Evolutionary conservation across 306 rosid species (phyloP).

Genomic region (Acacia confusa): DNA sequence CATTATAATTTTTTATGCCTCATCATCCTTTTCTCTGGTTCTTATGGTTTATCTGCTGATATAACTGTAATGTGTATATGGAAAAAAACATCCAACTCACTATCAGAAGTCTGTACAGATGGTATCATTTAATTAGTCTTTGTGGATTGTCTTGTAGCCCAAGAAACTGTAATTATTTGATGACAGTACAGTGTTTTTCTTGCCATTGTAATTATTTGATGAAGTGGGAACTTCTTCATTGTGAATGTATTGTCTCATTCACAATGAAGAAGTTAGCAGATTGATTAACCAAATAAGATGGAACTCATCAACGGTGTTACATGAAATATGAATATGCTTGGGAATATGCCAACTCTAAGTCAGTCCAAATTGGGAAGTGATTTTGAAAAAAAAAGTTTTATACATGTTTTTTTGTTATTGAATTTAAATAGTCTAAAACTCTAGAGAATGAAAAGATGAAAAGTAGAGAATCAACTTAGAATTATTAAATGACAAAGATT

Average conservation of each 20-base stretch:
- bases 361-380: neutral
- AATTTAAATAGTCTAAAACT: too few species aligned
- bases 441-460: too few species aligned
- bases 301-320: constrained; percentile 1
- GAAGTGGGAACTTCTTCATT: neutral
- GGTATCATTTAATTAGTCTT: constrained; percentile 1
- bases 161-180: neutral
- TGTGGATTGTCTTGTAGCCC: constrained; percentile 28
- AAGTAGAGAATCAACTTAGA: too few species aligned
- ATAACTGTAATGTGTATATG: constrained; percentile 25
- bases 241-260: neutral
- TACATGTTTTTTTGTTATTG: too few species aligned
- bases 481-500: too few species aligned
- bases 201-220: constrained; percentile 7
- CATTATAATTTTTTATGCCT: neutral
- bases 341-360: neutral
- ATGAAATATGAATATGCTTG: neutral
- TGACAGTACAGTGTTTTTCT: neutral
- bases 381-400: too few species aligned
- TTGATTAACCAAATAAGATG: constrained; percentile 17
- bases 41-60: constrained; percentile 37
- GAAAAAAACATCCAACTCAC: constrained; percentile 13
- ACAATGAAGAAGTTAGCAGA: neutral
- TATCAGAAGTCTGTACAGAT: constrained; percentile 46
- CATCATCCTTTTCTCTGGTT: constrained; percentile 23